These are phyloP conservation scores for Ophiostoma pallidulum DNA, from an alignment of 2,329 filamentous ascomycete species.

Conservation along the genomic window DNA sequence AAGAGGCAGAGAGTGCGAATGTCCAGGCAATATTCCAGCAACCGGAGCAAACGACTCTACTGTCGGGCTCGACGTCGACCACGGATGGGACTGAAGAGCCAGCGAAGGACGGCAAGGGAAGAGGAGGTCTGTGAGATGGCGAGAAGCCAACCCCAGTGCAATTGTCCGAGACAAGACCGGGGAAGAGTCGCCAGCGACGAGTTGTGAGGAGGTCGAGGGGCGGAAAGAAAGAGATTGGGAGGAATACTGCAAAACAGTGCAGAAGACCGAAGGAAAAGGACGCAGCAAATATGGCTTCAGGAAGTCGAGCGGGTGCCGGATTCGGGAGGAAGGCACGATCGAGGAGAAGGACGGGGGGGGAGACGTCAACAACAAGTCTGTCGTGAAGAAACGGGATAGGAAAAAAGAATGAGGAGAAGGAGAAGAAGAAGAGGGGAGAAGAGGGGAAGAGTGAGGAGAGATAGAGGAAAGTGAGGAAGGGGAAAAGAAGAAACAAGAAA, in stretches of 20 bases:
- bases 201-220: not conserved
- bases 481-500: not conserved
- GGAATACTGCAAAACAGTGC: not conserved
- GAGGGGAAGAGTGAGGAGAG: not conserved
- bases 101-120: not conserved
- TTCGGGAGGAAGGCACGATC: too few species aligned
- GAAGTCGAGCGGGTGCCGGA: too few species aligned
- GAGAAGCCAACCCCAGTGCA: slow-evolving; percentile 14
- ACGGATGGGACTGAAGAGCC: slow-evolving; percentile 2
- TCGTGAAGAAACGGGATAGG: too few species aligned
- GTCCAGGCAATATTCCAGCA: slow-evolving; percentile 26
- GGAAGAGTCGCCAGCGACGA: slow-evolving; percentile 15
- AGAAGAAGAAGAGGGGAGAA: not conserved
- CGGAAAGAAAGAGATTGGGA: not conserved
- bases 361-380: not conserved
- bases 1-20: slow-evolving; percentile 5
- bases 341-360: not conserved
- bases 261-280: too few species aligned
- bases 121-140: not conserved
- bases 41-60: slow-evolving; percentile 17
- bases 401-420: not conserved
- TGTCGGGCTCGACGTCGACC: not conserved
- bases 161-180: slow-evolving; percentile 20
- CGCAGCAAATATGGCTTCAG: too few species aligned
- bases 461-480: not conserved